phyloP scores from a whole-genome alignment of 345 rosid species.

The Anastatica hierochuntica region DNA sequence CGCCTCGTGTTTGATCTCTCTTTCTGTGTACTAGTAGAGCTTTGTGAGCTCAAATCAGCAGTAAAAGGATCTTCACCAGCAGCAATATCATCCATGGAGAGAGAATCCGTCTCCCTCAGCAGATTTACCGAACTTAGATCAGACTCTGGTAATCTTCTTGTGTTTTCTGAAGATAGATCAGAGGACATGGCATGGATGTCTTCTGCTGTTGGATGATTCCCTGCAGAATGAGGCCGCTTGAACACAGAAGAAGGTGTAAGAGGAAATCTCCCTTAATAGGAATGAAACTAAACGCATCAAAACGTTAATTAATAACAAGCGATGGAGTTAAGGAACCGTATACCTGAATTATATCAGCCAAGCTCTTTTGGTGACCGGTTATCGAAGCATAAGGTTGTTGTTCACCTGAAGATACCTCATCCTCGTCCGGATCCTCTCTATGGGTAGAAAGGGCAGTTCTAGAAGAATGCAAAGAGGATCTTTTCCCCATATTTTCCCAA shows the following conservation, averaged over 20 bases:
- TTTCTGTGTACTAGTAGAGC: conserved; percentile 23
- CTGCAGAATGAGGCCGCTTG: conserved; percentile 62
- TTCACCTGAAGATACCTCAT: conserved; percentile 41
- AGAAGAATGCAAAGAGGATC: conserved; percentile 32
- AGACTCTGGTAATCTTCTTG: conserved; percentile 41
- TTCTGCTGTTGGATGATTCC: conserved; percentile 40
- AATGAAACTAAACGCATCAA: conserved; percentile 9
- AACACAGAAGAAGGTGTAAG: conserved; percentile 72
- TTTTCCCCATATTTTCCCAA: conserved; percentile 43
- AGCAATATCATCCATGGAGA: conserved; percentile 37
- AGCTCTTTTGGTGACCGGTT: conserved; percentile 62
- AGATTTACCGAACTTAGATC: conserved; percentile 32
- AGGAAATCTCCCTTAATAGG: conserved; percentile 49
- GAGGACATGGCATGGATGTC: conserved; percentile 42
- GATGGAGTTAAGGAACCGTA: background rate
- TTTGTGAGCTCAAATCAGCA: conserved; percentile 30
- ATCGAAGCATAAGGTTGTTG: conserved; percentile 34
- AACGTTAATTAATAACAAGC: background rate
- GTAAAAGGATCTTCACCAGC: conserved; percentile 33
- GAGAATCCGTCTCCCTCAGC: conserved; percentile 36
- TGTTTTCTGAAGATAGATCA: conserved; percentile 38
- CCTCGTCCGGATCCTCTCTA: conserved; percentile 75
- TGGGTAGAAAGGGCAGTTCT: conserved; percentile 59
- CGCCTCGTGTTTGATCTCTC: conserved; percentile 32
- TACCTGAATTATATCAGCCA: conserved; percentile 92